Base-by-base conservation (phyloP, 169 alveolate species). In the Plasmodium fragile region DNA sequence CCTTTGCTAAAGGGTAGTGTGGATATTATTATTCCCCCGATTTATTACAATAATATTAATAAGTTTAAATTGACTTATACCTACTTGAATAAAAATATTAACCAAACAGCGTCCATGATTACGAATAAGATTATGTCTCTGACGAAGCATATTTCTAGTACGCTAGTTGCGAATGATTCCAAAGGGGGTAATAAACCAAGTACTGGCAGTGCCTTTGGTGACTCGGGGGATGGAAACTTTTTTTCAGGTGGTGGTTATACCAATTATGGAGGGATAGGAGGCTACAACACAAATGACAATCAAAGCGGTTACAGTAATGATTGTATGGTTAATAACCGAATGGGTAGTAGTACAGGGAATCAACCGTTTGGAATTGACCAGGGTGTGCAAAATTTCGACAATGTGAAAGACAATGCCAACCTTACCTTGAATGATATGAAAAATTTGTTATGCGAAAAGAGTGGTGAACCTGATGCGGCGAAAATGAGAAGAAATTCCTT, bases 1-100 rank as follows among this genome's bases (percentile, higher is more conserved):
- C 96, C 96, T 13, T 89, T 95, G 25, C 69, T 92, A 73, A 89
- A 92, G 59, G 97, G 97, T 2, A 95, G 96, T 82, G 95, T 96
- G 32, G 97, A 96, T 77, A 95, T 87, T 69, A 77, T 96, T 2
- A 95, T 96, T 3, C 97, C 97, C 1, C 81, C 92, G 11, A 91
- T 78, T 13, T 96, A 96, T 71, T 95, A 93, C 81, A 36, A 77
- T 36, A 52, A 65, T 77, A 18, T n/a, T n/a, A 87, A 87, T 77
- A 87, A 77, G 18, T 34, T 87, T 8, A 78, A 77, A 10, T 77
- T 87, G 72, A 55, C 81, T 5, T 87, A 87, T 77, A 87, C 93
- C 25, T 87, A 36, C 18, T 2, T 87, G 52, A 87, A 59, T 77
- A 87, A 87, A 25, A 87, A 87, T 34, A 39, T 87, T 30, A 87